Percentiles rank a stretch among this genome's conserved stretches.
Evolutionary conservation across 2,329 filamentous ascomycete species (phyloP).

Genomic region (Fusarium begoniae): DNA sequence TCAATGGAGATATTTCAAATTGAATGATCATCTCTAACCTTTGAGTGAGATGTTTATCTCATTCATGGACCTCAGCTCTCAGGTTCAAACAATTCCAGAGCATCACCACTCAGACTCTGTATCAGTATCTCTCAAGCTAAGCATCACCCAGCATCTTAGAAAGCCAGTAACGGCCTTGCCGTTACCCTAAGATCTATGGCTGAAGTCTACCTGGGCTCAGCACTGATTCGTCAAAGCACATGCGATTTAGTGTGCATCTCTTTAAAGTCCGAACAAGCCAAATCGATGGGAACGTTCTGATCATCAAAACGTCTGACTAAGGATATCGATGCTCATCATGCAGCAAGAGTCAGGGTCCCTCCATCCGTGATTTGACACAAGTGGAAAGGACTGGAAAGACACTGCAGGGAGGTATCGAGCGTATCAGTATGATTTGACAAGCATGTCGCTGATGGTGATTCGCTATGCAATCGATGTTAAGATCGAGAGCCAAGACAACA

Average conservation of each 20-base stretch:
- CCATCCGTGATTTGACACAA: neutral
- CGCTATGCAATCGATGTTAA: neutral
- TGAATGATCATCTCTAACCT: neutral
- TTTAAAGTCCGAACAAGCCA: slow-evolving; percentile 7
- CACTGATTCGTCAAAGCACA: slow-evolving; percentile 12
- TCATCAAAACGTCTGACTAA: slow-evolving; percentile 19
- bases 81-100: neutral
- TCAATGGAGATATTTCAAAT: neutral
- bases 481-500: slow-evolving; percentile 5
- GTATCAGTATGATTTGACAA: neutral
- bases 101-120: neutral
- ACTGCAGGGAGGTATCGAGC: neutral
- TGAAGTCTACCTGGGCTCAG: neutral
- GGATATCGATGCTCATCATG: slow-evolving; percentile 6
- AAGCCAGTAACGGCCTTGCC: slow-evolving; percentile 3
- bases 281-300: slow-evolving; percentile 4
- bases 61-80: neutral
- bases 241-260: neutral
- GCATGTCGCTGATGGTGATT: slow-evolving; percentile 1
- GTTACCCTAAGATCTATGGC: neutral
- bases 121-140: neutral
- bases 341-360: slow-evolving; percentile 24
- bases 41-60: too few relatives aligned
- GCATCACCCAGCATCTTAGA: neutral
- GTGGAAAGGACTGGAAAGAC: neutral